These are phyloP conservation scores for Botrytis sinoallii DNA, from an alignment of 2,329 filamentous ascomycete species.

Conservation along the genomic window DNA sequence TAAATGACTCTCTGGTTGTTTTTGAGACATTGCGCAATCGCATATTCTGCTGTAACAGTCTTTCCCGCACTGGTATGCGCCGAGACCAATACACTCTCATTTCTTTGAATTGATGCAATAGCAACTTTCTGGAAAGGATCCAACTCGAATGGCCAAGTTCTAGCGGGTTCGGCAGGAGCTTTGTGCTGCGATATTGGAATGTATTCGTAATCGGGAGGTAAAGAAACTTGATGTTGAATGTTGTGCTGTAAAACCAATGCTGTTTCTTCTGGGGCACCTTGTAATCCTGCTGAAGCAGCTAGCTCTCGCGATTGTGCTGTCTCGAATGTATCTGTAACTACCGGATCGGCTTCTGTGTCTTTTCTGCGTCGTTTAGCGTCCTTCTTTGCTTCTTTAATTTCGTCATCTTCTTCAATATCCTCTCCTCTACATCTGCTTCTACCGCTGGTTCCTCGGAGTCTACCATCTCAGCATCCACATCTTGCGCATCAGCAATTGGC, in stretches of 20 bases:
- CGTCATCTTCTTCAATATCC: conserved; percentile 40
- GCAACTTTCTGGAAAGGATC: conserved; percentile 97
- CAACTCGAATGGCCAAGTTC: conserved; percentile 82
- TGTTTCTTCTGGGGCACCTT: conserved; percentile 33
- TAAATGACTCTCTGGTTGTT: conserved; percentile 98
- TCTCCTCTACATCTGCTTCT: conserved; percentile 19
- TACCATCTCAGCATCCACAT: conserved; percentile 67
- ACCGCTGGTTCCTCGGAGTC: conserved; percentile 31
- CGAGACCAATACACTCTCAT: conserved; percentile 94
- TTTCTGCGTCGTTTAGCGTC: conserved; percentile 62
- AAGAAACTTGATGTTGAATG: conserved; percentile 94
- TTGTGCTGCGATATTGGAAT: conserved; percentile 94
- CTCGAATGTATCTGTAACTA: conserved; percentile 91
- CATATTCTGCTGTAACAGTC: conserved; percentile 97
- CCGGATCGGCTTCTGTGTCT: conserved; percentile 66
- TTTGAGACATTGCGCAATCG: conserved; percentile 94
- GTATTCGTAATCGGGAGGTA: conserved; percentile 92
- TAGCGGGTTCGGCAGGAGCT: conserved; percentile 80
- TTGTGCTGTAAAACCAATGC: conserved; percentile 91
- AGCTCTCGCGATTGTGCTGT: conserved; percentile 92
- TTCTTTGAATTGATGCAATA: conserved; percentile 90
- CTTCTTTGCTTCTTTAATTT: conserved; percentile 44
- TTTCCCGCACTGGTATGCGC: conserved; percentile 98
- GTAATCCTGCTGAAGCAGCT: conserved; percentile 51
- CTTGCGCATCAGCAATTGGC: conserved; percentile 47